Base-by-base conservation (phyloP, 2,329 filamentous ascomycete species). In the Endoconidiophora polonica region DNA sequence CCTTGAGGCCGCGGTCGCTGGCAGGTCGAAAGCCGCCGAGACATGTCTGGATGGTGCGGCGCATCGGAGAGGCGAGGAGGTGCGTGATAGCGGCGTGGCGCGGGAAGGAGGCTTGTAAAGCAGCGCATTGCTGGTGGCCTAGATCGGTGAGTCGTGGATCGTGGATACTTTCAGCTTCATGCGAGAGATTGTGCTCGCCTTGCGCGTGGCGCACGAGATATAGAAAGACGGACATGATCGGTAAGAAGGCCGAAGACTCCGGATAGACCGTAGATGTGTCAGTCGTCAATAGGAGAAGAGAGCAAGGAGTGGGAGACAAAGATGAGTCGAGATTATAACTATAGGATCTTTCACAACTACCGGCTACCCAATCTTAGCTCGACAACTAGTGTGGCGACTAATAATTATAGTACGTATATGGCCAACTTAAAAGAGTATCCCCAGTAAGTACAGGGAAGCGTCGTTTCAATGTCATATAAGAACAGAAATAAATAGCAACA, bases 11-110 rank as follows among this genome's bases (percentile, higher is more conserved):
- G 20, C 39, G 44, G 5, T 44, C 20, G 3, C 68, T 58, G 47
- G 76, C 69, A 1, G 75, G 68, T 16, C 71, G 72, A 62, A 94
- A 93, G 43, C 76, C 73, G 49, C 77, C 66, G 26, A 86, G 70
- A 33, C 82, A 80, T 2, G 87, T 94, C 64, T 85, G 77, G 43
- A 94, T 70, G 2, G 87, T 93, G 54, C 87, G 78, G 46, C 81
- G 79, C 56, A 94, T 72, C 4, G 87, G 86, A 1, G 85, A 91
- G 38, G 86, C 79, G 20, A 87, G 73, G 10, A 94, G 72, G 57
- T 83, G 72, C 3, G 81, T 80, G 59, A 91, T 67, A 38, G 71
- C 64, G 54, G 69, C 66, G 60, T 83, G 80, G 63, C 74, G 64
- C 7, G 82, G 76, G 61, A 93, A 94, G 18, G 57, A 54, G 26